Conservation (phyloP, 2,329 filamentous ascomycete genomes). For the Xylariaceae sp. region DNA sequence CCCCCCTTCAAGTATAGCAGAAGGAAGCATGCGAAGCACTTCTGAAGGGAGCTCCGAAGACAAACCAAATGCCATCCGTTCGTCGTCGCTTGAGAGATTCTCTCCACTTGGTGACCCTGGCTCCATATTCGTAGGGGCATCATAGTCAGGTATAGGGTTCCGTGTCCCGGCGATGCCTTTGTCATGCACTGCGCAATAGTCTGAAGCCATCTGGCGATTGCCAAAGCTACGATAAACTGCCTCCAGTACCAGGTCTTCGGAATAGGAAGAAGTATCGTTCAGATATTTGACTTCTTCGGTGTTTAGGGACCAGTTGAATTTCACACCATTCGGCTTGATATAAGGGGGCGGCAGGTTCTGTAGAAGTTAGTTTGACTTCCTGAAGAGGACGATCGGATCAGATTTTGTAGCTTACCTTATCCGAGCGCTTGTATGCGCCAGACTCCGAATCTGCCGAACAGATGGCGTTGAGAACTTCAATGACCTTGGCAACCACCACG, state of each 20-base stretch:
- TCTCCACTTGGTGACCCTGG: conserved; percentile 26
- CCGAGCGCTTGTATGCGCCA: conserved; percentile 55
- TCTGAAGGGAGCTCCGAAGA: conserved; percentile 20
- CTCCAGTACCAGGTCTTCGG: conserved; percentile 62
- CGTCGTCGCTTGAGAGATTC: conserved; percentile 18
- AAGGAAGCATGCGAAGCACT: no score
- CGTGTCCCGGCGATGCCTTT: conserved; percentile 53
- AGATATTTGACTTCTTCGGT: conserved; percentile 31
- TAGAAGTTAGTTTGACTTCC: conserved; percentile 15
- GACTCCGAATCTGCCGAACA: conserved; percentile 72
- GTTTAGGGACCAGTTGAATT: conserved; percentile 42
- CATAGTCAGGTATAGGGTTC: conserved; percentile 61
- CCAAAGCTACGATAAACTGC: conserved; percentile 80
- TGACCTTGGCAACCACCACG: conserved; percentile 68
- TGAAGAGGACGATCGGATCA: background rate
- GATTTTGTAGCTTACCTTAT: conserved; percentile 47
- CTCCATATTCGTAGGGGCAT: conserved; percentile 34
- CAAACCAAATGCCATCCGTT: conserved; percentile 26
- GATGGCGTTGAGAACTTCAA: conserved; percentile 77
- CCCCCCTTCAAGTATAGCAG: conserved; percentile 25
- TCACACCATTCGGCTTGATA: conserved; percentile 39
- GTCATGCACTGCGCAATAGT: conserved; percentile 68
- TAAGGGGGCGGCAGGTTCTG: conserved; percentile 30
- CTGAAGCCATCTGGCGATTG: conserved; percentile 50
- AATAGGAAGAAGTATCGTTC: conserved; percentile 26